Evolutionary conservation across 2,329 filamentous ascomycete species (phyloP).

Genomic region (Exophiala viscosa): DNA sequence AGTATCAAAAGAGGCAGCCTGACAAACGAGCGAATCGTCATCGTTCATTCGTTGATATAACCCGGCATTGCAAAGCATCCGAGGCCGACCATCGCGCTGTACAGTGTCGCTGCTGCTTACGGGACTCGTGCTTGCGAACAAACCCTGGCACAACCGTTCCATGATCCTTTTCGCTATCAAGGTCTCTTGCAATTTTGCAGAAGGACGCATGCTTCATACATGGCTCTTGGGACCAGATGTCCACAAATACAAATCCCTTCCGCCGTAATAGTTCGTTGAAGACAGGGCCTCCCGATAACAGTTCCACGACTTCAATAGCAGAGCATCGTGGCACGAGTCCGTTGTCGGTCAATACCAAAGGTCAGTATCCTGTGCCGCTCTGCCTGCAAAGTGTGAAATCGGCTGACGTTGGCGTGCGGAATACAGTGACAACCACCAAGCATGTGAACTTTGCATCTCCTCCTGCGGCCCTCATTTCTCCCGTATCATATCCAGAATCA

Average conservation of each 20-base stretch:
- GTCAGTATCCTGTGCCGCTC: conserved; percentile 8
- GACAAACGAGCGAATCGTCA: too few relatives aligned
- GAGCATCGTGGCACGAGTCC: conserved; percentile 23
- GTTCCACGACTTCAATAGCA: conserved; percentile 24
- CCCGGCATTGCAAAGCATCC: too few relatives aligned
- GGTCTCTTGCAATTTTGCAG: conserved; percentile 3
- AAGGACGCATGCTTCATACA: conserved; percentile 34
- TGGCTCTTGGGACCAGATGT: conserved; percentile 36
- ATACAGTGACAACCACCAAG: conserved; percentile 18
- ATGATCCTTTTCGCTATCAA: background rate
- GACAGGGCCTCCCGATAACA: conserved; percentile 32
- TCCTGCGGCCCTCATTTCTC: conserved; percentile 26
- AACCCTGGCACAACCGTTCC: background rate
- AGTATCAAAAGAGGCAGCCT: too few relatives aligned
- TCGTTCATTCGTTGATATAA: too few relatives aligned
- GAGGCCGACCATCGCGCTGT: too few relatives aligned
- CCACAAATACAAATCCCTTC: conserved; percentile 44
- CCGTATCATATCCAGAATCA: conserved; percentile 26
- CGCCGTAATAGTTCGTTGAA: conserved; percentile 38
- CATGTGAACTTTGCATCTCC: conserved; percentile 28
- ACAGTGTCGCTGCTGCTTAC: too few relatives aligned
- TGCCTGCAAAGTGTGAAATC: background rate
- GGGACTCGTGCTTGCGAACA: too few relatives aligned
- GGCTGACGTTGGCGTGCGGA: background rate
- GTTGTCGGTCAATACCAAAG: conserved; percentile 26